Evolutionary conservation across 164 flowering plant species (phyloP).

Genomic region (Tinospora cordifolia): DNA sequence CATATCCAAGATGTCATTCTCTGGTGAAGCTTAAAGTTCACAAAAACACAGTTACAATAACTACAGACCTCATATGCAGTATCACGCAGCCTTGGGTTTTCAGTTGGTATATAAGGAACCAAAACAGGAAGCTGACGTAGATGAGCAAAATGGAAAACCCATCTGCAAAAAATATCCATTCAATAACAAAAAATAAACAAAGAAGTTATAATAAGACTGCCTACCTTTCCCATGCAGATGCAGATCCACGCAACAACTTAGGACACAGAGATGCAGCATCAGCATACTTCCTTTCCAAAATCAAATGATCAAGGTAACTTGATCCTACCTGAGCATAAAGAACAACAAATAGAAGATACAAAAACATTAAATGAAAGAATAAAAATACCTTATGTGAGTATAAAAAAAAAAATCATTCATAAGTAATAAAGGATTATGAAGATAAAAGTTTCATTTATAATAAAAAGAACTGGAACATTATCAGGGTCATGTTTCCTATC

Average conservation of each 20-base stretch:
- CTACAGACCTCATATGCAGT: constrained; percentile 88
- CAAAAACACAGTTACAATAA: not conserved
- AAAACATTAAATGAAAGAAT: not conserved
- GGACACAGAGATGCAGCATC: constrained; percentile 98
- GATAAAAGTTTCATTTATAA: not conserved
- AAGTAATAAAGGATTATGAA: not conserved
- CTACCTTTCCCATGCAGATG: constrained; percentile 99
- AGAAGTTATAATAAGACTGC: not conserved
- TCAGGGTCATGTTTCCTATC: not conserved
- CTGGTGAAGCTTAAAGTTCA: not conserved
- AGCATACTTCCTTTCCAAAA: constrained; percentile 89
- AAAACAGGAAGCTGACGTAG: constrained; percentile 94
- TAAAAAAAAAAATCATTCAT: not conserved
- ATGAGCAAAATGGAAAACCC: constrained; percentile 98
- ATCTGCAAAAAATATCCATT: constrained; percentile 40
- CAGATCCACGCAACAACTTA: constrained; percentile 85
- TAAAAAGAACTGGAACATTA: not conserved
- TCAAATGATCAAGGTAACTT: constrained; percentile 93
- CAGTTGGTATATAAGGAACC: constrained; percentile 88
- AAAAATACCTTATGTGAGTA: not conserved
- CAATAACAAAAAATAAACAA: constrained; percentile 11
- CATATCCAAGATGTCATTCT: not conserved
- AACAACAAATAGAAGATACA: not conserved
- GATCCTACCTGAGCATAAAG: constrained; percentile 66
- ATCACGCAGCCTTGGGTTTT: constrained; percentile 79